These are phyloP conservation scores for Eragrostis tef DNA, from an alignment of 202 grass and related monocot genomes.

Conservation along the genomic window DNA sequence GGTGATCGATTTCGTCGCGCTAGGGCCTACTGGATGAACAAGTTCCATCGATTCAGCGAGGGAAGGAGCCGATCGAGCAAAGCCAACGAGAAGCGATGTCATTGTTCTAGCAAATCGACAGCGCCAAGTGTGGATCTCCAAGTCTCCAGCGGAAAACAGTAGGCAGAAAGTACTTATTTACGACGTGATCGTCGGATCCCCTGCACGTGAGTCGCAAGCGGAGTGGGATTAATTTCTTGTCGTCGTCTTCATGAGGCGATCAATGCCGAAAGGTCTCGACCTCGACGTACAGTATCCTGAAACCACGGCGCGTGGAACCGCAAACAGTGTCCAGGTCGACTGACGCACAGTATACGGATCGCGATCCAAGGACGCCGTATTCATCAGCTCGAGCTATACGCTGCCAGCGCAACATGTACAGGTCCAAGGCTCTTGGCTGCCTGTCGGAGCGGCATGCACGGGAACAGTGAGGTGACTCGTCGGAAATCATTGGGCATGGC, in stretches of 20 bases:
- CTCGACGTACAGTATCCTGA: background rate
- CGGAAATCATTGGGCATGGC: constrained; percentile 40
- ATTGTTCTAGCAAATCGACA: background rate
- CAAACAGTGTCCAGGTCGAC: background rate
- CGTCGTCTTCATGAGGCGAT: background rate
- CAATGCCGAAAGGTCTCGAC: background rate
- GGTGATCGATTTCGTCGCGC: too few relatives aligned
- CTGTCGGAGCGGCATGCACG: background rate
- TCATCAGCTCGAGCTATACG: background rate
- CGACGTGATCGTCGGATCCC: too few relatives aligned
- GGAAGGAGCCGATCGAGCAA: background rate
- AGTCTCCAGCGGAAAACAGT: background rate
- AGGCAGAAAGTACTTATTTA: too few relatives aligned
- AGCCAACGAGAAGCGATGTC: background rate
- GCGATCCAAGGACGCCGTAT: background rate
- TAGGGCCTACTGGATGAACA: too few relatives aligned
- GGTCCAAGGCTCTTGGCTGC: background rate
- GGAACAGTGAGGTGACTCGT: constrained; percentile 38
- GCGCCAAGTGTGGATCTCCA: background rate
- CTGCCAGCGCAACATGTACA: constrained; percentile 12
- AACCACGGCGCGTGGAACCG: background rate
- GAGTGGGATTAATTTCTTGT: background rate
- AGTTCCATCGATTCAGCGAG: background rate
- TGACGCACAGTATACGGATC: too few relatives aligned
- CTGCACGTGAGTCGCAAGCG: background rate